phyloP scores from a whole-genome alignment of 139 green algal species.

The Protoeuglena noctilucae region DNA sequence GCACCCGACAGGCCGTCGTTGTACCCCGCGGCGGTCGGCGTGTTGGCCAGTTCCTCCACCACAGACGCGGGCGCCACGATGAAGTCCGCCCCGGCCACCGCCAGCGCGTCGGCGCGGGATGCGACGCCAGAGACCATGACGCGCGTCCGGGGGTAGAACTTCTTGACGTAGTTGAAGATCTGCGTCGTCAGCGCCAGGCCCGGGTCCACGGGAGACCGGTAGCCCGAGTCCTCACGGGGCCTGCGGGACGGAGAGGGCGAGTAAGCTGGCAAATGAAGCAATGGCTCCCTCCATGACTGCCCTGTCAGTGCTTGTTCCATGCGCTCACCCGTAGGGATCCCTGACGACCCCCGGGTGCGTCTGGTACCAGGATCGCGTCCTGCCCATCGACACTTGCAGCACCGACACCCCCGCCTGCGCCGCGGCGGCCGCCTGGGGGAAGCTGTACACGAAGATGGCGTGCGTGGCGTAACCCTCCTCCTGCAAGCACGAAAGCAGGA shows the following conservation, averaged over 20 bases:
- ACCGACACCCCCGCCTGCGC: slow-evolving; percentile 54
- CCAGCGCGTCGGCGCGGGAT: slow-evolving; percentile 47
- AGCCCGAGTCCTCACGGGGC: slow-evolving; percentile 43
- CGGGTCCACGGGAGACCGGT: background rate
- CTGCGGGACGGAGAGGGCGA: slow-evolving; percentile 13
- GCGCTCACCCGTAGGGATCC: slow-evolving; percentile 37
- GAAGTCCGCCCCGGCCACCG: slow-evolving; percentile 56
- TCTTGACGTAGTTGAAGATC: slow-evolving; percentile 55
- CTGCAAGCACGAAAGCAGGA: too few relatives aligned
- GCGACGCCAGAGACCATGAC: slow-evolving; percentile 66
- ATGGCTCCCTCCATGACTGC: background rate
- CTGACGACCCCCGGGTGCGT: slow-evolving; percentile 52
- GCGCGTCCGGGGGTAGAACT: slow-evolving; percentile 40
- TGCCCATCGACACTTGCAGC: slow-evolving; percentile 55
- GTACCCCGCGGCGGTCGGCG: slow-evolving; percentile 44
- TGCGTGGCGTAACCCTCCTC: slow-evolving; percentile 38
- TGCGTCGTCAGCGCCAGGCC: slow-evolving; percentile 35
- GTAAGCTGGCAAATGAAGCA: background rate
- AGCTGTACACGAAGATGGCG: slow-evolving; percentile 49
- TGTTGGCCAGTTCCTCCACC: slow-evolving; percentile 22
- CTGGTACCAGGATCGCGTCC: slow-evolving; percentile 70
- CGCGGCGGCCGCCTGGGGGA: slow-evolving; percentile 49
- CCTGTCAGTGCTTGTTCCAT: too few relatives aligned
- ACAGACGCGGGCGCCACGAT: slow-evolving; percentile 39
- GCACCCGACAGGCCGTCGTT: slow-evolving; percentile 49